Evolutionary conservation across 179 eudicot genomes (phyloP).

Genomic region (Beta lomatogona): DNA sequence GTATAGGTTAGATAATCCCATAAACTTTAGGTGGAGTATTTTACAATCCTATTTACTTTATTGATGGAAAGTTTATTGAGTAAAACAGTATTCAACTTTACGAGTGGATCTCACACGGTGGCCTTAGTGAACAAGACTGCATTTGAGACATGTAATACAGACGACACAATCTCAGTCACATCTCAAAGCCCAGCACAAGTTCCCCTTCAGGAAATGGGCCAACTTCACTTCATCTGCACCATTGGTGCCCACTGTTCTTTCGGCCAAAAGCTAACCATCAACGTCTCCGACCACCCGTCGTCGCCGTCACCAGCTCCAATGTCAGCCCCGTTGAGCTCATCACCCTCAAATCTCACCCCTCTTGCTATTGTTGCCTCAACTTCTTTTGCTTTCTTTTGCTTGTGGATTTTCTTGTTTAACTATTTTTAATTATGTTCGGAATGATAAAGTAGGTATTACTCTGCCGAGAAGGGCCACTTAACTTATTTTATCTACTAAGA

Average conservation of each 20-base stretch:
- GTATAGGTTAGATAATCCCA: too few relatives aligned
- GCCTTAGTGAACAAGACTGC: conserved; percentile 30
- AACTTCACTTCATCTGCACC: conserved; percentile 32
- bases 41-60: too few relatives aligned
- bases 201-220: conserved; percentile 15
- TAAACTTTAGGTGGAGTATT: too few relatives aligned
- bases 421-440: neutral
- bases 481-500: too few relatives aligned
- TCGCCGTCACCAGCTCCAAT: neutral
- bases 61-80: neutral
- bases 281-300: conserved; percentile 6
- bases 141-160: conserved; percentile 16
- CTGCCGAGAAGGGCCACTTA: too few relatives aligned
- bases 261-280: conserved; percentile 32
- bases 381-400: conserved; percentile 5
- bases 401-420: neutral
- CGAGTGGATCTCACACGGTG: conserved; percentile 34
- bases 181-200: conserved; percentile 19
- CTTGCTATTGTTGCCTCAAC: neutral
- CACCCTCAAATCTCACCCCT: neutral
- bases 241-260: conserved; percentile 25
- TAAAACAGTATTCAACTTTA: conserved; percentile 30
- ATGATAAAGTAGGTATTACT: too few relatives aligned
- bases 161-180: conserved; percentile 5
- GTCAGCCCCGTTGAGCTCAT: neutral